Percentiles rank a stretch among this genome's conserved stretches.
Evolutionary conservation across 2,329 filamentous ascomycete genomes (phyloP).

Genomic region (Neofusicoccum parvum): DNA sequence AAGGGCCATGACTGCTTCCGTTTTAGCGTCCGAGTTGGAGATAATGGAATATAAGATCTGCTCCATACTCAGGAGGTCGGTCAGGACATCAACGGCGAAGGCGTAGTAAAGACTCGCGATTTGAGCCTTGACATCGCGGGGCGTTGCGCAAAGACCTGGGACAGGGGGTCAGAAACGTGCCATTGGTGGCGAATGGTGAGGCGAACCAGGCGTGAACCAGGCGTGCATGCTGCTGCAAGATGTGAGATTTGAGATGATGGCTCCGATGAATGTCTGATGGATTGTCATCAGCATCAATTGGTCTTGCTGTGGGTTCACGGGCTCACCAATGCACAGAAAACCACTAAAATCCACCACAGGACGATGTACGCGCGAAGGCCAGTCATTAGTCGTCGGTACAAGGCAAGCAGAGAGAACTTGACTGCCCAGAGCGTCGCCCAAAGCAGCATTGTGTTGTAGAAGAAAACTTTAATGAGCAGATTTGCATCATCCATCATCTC

Average conservation of each 20-base stretch:
- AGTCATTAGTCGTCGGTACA: constrained; percentile 42
- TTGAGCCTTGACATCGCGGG: constrained; percentile 34
- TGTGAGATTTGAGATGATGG: constrained; percentile 39
- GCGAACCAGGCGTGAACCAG: constrained; percentile 34
- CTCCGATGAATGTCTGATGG: constrained; percentile 39
- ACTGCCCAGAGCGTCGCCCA: constrained; percentile 45
- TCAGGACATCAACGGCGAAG: constrained; percentile 39
- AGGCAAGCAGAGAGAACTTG: constrained; percentile 43
- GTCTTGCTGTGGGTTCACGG: background rate
- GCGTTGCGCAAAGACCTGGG: constrained; percentile 29
- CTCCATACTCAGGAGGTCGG: constrained; percentile 38
- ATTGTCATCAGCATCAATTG: background rate
- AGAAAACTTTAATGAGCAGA: constrained; percentile 41
- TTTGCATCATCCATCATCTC: constrained; percentile 35
- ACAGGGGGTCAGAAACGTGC: background rate
- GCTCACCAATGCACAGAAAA: constrained; percentile 39
- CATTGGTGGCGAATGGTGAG: background rate
- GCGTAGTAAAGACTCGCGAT: constrained; percentile 40
- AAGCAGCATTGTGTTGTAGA: constrained; percentile 41
- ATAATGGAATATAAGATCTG: background rate
- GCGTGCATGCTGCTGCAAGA: constrained; percentile 39
- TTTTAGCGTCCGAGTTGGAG: background rate
- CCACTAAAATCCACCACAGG: constrained; percentile 41
- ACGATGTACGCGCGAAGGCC: constrained; percentile 37
- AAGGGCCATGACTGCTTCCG: constrained; percentile 39